These are phyloP conservation scores for Crepidotus variabilis DNA, from an alignment of 768 basidiomycete species.

Conservation along the genomic window DNA sequence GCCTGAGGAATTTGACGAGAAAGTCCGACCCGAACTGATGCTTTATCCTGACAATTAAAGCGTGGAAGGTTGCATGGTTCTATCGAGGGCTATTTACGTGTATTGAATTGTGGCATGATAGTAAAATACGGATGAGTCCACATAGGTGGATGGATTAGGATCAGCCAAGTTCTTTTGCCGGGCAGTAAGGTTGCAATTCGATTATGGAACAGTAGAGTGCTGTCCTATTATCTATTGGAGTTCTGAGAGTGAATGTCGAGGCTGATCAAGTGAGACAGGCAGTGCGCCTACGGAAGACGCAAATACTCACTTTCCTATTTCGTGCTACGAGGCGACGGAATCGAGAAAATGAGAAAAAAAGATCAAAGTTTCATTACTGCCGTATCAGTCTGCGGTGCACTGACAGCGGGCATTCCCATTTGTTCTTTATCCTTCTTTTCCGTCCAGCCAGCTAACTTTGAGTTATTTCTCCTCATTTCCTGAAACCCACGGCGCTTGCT, in stretches of 20 bases:
- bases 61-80: slow-evolving; percentile 13
- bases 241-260: not conserved
- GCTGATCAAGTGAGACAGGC: not conserved
- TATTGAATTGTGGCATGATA: slow-evolving; percentile 17
- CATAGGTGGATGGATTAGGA: slow-evolving; percentile 7
- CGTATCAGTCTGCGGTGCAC: slow-evolving; percentile 20
- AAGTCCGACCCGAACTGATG: slow-evolving; percentile 93
- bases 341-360: not conserved
- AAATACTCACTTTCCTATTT: not conserved
- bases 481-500: slow-evolving; percentile 13
- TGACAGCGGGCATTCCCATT: slow-evolving; percentile 26
- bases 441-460: slow-evolving; percentile 10
- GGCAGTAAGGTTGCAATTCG: not conserved
- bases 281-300: not conserved
- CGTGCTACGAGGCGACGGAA: not conserved
- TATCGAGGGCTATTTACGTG: slow-evolving; percentile 18
- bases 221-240: not conserved
- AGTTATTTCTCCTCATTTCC: slow-evolving; percentile 5
- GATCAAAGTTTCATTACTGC: slow-evolving; percentile 21
- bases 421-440: slow-evolving; percentile 17
- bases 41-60: slow-evolving; percentile 53
- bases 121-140: slow-evolving; percentile 4
- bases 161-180: not conserved
- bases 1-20: slow-evolving; percentile 89
- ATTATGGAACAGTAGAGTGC: not conserved